A percentile compares a stretch with the other conserved stretches of the same genome.
Conservation (phyloP, 2,329 filamentous ascomycete species). For the Fusarium annulatum region DNA sequence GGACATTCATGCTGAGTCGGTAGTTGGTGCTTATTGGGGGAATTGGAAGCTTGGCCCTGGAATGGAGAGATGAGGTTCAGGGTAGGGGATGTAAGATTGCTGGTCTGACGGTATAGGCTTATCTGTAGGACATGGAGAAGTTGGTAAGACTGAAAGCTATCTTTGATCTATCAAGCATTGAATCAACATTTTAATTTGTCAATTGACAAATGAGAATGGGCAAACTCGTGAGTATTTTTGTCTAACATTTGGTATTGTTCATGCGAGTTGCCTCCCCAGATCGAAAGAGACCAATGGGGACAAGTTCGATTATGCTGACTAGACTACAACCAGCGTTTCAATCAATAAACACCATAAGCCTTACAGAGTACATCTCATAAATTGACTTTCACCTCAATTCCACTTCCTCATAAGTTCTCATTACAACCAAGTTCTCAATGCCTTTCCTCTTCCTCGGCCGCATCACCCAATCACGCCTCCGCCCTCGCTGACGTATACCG, state of each 20-base stretch:
- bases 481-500: slow-evolving; percentile 32
- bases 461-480: slow-evolving; percentile 17
- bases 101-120: background rate
- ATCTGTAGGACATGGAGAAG: background rate
- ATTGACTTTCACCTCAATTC: background rate
- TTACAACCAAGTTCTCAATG: background rate
- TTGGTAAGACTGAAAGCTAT: background rate
- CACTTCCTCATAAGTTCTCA: background rate
- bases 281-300: slow-evolving; percentile 33
- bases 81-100: slow-evolving; percentile 4
- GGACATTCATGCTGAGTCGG: background rate
- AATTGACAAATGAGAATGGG: background rate
- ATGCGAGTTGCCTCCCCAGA: background rate
- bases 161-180: background rate
- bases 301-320: slow-evolving; percentile 41
- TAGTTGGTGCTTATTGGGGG: slow-evolving; percentile 6
- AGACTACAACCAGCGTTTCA: slow-evolving; percentile 1
- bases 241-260: background rate
- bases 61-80: slow-evolving; percentile 6
- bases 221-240: too few relatives aligned
- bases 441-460: slow-evolving; percentile 18
- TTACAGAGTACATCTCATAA: background rate
- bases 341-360: background rate
- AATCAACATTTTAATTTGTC: background rate
- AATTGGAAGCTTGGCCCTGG: background rate